Evolutionary conservation across 306 rosid species (phyloP), one percentile per base, ranked within the genome.

Genomic region (Castanea mollissima): DNA sequence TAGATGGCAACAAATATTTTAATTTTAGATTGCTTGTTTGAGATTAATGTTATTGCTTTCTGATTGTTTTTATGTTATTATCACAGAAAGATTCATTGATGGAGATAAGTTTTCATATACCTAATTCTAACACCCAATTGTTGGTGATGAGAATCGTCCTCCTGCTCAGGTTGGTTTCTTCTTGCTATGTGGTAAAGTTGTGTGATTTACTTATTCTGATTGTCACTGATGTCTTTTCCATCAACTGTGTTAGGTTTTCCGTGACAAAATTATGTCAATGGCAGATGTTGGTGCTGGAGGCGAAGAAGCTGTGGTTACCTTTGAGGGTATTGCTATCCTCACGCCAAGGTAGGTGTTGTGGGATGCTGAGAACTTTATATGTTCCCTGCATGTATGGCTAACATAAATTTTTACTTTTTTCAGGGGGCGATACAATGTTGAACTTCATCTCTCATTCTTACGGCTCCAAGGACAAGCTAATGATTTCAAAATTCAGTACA

Each of bases 301-400:
- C 59, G 99, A 96, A 87, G 97, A 91, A 68, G 93, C 99, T 73
- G 96, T 96, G 76, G 94, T 93, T 79, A 91, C 98, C 44, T 96
- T 96, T 90, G 99, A 96, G 86, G 97, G 98, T 74, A 96, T 96
- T 90, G 98, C 98, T 16, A 90, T 96, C 77, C 99, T 96, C 79
- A 96, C 99, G 9, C 99, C 99, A 81, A 93, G 99, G 99, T 96
- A 81, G 71, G 54, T 79, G 21, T 59, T 78, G 55, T 71, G 18
- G 74, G 78, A 55, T 84, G 80, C 71, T 12, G 46, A 9, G 34
- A 14, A 20, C 76, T 79, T 58, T 51, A 31, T 71, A 46, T 76
- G 21, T 10, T 51, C 4, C 7, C 19, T 21, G 23, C 58, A 14
- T 51, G 9, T 46, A 70, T 62, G 41, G 70, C 82, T 84, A 75